Percentiles rank a stretch among this genome's conserved stretches.
Evolutionary conservation across 1,139 yeast genomes (phyloP).

Genomic region (Meyerozyma sp.): DNA sequence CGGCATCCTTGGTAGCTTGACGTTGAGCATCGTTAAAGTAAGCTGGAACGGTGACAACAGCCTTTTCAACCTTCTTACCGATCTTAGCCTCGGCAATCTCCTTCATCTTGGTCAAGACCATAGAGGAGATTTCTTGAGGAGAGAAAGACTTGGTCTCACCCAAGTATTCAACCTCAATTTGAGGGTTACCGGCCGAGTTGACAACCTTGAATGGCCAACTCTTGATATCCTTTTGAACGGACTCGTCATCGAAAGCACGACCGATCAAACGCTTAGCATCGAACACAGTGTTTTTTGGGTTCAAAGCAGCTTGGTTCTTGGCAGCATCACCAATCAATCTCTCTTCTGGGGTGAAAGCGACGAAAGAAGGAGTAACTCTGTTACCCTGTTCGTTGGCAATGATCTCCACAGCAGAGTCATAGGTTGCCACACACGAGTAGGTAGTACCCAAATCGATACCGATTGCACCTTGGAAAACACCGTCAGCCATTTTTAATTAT

Average conservation of each 20-base stretch:
- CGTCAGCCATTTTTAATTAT: constrained; percentile 73
- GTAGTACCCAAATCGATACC: constrained; percentile 99
- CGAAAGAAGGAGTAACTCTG: constrained; percentile 98
- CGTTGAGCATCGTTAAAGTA: constrained; percentile 97
- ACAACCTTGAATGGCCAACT: constrained; percentile 96
- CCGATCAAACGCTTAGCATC: constrained; percentile 98
- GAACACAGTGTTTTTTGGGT: constrained; percentile 94
- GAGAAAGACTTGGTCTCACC: constrained; percentile 92
- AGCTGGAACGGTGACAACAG: constrained; percentile 95
- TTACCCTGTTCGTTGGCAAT: constrained; percentile 99
- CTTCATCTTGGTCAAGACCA: constrained; percentile 97
- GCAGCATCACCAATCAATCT: constrained; percentile 99
- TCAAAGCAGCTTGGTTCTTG: constrained; percentile 97
- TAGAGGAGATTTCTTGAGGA: constrained; percentile 95
- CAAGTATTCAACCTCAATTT: constrained; percentile 89
- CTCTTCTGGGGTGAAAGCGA: constrained; percentile 95
- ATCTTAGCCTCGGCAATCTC: constrained; percentile 96
- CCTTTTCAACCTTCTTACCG: constrained; percentile 90
- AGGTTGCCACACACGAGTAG: constrained; percentile 97
- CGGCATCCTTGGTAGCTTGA: constrained; percentile 98
- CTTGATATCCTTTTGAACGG: constrained; percentile 93
- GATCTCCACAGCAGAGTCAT: constrained; percentile 86
- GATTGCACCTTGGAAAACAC: constrained; percentile 99
- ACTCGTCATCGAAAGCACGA: constrained; percentile 85
- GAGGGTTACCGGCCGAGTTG: constrained; percentile 82